phyloP scores from a whole-genome alignment of 2,329 filamentous ascomycete genomes.

The Periconia sp. region DNA sequence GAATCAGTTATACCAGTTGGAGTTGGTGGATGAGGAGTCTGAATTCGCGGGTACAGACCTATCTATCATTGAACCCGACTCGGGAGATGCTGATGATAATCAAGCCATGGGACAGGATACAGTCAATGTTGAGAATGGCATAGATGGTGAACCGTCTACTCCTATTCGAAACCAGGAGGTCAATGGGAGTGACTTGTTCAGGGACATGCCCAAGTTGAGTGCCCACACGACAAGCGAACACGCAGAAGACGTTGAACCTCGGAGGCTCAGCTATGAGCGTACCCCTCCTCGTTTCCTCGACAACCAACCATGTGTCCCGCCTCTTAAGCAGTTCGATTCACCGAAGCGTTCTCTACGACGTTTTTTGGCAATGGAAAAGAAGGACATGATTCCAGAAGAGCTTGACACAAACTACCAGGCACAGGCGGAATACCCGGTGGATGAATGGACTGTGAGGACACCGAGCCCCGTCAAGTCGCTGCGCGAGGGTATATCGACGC shows the following conservation, averaged over 20 bases:
- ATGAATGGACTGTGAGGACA: constrained; percentile 29
- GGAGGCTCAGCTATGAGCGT: constrained; percentile 5
- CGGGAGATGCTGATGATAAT: neutral
- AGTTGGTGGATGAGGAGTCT: constrained; percentile 9
- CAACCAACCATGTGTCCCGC: constrained; percentile 28
- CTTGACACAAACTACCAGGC: constrained; percentile 24
- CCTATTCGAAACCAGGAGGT: neutral
- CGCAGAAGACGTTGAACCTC: constrained; percentile 5
- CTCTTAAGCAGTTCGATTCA: constrained; percentile 21
- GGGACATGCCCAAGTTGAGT: neutral
- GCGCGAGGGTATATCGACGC: constrained; percentile 22
- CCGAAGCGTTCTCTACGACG: constrained; percentile 9
- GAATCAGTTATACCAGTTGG: constrained; percentile 25
- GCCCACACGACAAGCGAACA: constrained; percentile 18
- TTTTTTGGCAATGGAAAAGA: constrained; percentile 21
- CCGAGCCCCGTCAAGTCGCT: constrained; percentile 31
- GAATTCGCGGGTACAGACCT: constrained; percentile 20
- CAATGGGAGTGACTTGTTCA: neutral
- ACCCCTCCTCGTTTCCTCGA: constrained; percentile 15
- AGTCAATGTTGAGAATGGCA: no score
- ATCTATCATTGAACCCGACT: constrained; percentile 29
- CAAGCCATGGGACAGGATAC: neutral
- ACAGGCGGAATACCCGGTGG: constrained; percentile 25
- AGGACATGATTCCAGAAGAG: constrained; percentile 12
- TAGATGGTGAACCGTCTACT: neutral